Evolutionary conservation across 805 yeast genomes (phyloP), one percentile per base, ranked within the genome.

Genomic region (Teunomyces pallodes): DNA sequence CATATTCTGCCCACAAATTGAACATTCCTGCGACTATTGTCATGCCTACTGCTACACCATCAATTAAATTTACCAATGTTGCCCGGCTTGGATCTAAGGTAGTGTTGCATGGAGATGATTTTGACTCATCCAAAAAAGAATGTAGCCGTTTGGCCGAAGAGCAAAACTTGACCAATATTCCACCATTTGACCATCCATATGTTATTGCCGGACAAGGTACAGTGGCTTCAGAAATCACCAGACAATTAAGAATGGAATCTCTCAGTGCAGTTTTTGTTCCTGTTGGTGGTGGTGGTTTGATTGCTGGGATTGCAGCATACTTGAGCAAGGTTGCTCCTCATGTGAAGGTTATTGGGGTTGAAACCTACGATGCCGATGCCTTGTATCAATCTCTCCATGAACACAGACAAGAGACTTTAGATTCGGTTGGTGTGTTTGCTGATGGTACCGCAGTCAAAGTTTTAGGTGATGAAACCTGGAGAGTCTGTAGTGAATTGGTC

Each of bases 121-220:
- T 94, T 57, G 99, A 94, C 64, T 77, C 87, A n/a, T 96, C 99
- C 16, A 95, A 94, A 65, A 81, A 77, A 10, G 98, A 94, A 66
- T 94, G 99, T 69, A 76, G 77, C 1, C 74, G 96, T 48, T 70
- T 94, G 46, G 71, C 86, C 26, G 70, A 71, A 28, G 82, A 84
- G 60, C 79, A 89, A 50, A 90, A 89, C 10, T 74, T 89, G 59
- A 87, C 94, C 5, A 86, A 90, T 58, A 87, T 94, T 40, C 99
- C 99, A n/a, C 99, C 99, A 0, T 94, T 94, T 64, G 96, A 94
- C 62, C 97, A 94, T 62, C 99, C 99, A 1, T 89, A 85, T 57
- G 97, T 94, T 54, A 90, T 94, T 69, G 99, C 99, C 7, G 99
- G 99, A 20, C 99, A 94, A 69, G 99, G 98, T 50, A 94, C 99